A percentile compares a stretch with the other conserved stretches of the same genome.
phyloP scores from a whole-genome alignment of 2,329 filamentous ascomycete genomes.

The Cladosporium sphaerospermum region DNA sequence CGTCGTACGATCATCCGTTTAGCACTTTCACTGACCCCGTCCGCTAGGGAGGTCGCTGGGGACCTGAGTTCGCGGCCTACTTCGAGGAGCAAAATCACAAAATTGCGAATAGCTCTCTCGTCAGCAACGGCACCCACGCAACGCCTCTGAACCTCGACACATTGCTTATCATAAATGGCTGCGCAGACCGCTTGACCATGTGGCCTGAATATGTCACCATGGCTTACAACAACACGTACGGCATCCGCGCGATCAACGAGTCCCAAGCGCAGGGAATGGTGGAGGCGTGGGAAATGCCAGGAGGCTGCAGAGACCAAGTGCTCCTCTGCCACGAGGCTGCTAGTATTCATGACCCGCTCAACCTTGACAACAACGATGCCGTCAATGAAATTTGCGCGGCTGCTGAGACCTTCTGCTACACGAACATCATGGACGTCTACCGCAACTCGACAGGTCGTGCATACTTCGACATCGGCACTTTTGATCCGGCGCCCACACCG shows the following conservation, averaged over 20 bases:
- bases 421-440: slow-evolving; percentile 43
- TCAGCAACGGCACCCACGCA: slow-evolving; percentile 12
- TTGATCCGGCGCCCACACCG: slow-evolving; percentile 35
- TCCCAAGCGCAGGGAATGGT: slow-evolving; percentile 42
- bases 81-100: slow-evolving; percentile 55
- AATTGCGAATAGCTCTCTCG: slow-evolving; percentile 30
- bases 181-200: slow-evolving; percentile 47
- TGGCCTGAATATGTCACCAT: slow-evolving; percentile 38
- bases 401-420: slow-evolving; percentile 42
- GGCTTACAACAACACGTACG: slow-evolving; percentile 54
- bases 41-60: slow-evolving; percentile 51
- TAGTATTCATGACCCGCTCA: slow-evolving; percentile 44
- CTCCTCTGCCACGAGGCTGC: slow-evolving; percentile 45
- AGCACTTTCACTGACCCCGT: slow-evolving; percentile 26
- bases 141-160: slow-evolving; percentile 41
- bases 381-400: slow-evolving; percentile 38
- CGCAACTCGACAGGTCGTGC: slow-evolving; percentile 39
- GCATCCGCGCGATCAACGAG: slow-evolving; percentile 45
- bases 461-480: slow-evolving; percentile 53
- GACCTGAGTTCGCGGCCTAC: slow-evolving; percentile 52
- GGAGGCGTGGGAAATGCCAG: slow-evolving; percentile 37
- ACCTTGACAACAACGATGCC: slow-evolving; percentile 34
- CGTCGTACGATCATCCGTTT: slow-evolving; percentile 57
- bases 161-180: slow-evolving; percentile 47
- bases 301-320: slow-evolving; percentile 51